These are phyloP conservation scores for Chamaecrista fasciculata DNA, from an alignment of 306 rosid genomes.

Conservation along the genomic window DNA sequence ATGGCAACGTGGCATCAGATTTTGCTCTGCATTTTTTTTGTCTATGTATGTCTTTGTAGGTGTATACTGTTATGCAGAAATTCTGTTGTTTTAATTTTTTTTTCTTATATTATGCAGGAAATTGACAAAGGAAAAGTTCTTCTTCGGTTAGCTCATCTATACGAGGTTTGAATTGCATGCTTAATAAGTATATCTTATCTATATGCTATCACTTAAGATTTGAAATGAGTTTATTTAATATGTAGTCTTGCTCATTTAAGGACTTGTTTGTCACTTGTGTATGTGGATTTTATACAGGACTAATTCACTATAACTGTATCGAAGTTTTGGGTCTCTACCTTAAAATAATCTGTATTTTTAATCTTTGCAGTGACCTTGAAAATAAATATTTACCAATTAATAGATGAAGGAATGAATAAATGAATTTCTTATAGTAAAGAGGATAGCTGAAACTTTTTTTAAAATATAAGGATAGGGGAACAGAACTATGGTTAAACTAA, in stretches of 20 bases:
- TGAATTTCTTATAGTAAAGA: not conserved
- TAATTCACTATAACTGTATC: not conserved
- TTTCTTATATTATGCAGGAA: conserved; percentile 51
- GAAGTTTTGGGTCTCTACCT: not conserved
- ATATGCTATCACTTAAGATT: not conserved
- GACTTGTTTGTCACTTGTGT: not conserved
- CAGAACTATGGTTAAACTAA: conserved; percentile 6
- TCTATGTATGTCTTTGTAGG: not conserved
- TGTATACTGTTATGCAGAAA: conserved; percentile 7
- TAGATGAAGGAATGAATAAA: not conserved
- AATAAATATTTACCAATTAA: not conserved
- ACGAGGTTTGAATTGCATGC: conserved; percentile 52
- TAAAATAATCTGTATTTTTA: conserved; percentile 2
- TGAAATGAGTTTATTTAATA: not conserved
- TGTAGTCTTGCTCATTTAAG: not conserved
- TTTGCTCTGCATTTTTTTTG: not conserved
- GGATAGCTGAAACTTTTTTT: not conserved
- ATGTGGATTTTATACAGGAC: too few relatives aligned
- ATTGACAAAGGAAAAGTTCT: conserved; percentile 60
- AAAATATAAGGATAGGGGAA: not conserved
- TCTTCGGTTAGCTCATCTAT: conserved; percentile 75
- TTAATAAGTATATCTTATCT: not conserved
- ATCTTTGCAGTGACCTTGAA: not conserved
- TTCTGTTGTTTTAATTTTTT: not conserved
- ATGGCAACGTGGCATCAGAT: conserved; percentile 2